Percentiles rank a stretch among this genome's conserved stretches.
Conservation (phyloP, 129 eudicot genomes). For the Centaurea solstitialis region DNA sequence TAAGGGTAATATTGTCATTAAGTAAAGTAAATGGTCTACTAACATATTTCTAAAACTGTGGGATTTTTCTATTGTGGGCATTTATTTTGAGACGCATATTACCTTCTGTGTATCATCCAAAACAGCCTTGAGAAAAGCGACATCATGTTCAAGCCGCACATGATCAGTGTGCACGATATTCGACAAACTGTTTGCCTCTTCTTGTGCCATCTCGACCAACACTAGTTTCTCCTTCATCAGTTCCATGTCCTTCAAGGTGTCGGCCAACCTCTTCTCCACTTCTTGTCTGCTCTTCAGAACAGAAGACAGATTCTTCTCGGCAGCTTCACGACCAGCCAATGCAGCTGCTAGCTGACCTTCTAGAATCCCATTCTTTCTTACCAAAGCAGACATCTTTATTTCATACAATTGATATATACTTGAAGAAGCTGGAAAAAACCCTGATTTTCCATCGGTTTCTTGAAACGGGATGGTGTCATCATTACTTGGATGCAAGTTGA, state of each 20-base stretch:
- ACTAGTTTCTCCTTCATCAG: conserved; percentile 74
- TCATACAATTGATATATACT: conserved; percentile 62
- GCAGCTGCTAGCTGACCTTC: conserved; percentile 92
- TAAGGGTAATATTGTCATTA: background rate
- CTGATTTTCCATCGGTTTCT: conserved; percentile 58
- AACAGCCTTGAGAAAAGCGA: conserved; percentile 91
- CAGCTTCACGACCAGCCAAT: conserved; percentile 71
- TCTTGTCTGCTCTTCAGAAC: conserved; percentile 67
- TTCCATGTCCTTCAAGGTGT: conserved; percentile 69
- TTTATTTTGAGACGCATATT: background rate
- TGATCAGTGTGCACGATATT: conserved; percentile 93
- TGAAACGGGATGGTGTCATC: conserved; percentile 41
- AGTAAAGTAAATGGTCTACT: background rate
- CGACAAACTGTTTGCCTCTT: conserved; percentile 85
- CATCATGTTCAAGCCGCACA: conserved; percentile 93
- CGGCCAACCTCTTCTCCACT: conserved; percentile 64
- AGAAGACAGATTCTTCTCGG: conserved; percentile 73
- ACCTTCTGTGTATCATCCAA: conserved; percentile 98
- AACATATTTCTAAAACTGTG: background rate
- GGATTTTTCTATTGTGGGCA: background rate
- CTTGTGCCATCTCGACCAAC: conserved; percentile 82
- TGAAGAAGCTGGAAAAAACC: conserved; percentile 47
- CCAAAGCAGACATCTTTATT: conserved; percentile 63
- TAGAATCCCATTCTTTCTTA: conserved; percentile 69
- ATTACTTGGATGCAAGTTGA: conserved; percentile 26